Base-by-base conservation (phyloP, 192 early-diverging fungal genomes). In the Gamsiella multidivaricata region DNA sequence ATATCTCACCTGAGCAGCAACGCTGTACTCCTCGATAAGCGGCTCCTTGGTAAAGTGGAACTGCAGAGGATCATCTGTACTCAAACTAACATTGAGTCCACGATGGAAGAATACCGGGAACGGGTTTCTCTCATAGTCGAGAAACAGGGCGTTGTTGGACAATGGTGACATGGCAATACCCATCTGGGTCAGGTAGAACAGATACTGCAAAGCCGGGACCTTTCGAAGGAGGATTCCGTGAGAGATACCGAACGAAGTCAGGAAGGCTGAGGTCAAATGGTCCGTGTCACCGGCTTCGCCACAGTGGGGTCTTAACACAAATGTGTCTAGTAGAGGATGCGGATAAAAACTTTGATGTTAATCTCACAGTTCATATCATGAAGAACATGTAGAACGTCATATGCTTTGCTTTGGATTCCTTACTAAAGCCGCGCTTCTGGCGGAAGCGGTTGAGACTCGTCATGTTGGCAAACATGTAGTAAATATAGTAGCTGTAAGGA, bases 21-120 rank as follows among this genome's bases (percentile, higher is more conserved):
- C 94, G 67, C 93, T 94, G 80, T 95, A 98, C 80, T 98, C 97
- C 78, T 98, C 97, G 80, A 97, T 98, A 72, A 98, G 75, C 1
- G 97, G 97, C 79, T 98, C 97, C 78, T 95, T 96, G n/a, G 97
- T 98, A 56, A 94, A 97, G 69, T 98, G 97, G 85, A 98, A 97
- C 81, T 98, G 97, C 36, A 98, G 70, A 18, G 97, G 97, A 80
- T 98, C 97, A 72, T 98, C 97, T 7, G 96, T 97, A 25, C 93
- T 95, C 34, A 98, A 84, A 15, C 91, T 91, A 15, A 98, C 93
- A 69, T 98, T 97, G 46, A 98, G 87, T 1, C 97, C 97, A 42
- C 96, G 92, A 74, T 98, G 94, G 88, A 97, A 98, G 81, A 95
- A 98, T 12, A 86, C 83, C 50, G 92, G 87, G 69, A 98, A 93